A percentile compares a stretch with the other conserved stretches of the same genome.
Conservation (phyloP, 2,329 filamentous ascomycete genomes). For the Arthrobotrys entomopaga region DNA sequence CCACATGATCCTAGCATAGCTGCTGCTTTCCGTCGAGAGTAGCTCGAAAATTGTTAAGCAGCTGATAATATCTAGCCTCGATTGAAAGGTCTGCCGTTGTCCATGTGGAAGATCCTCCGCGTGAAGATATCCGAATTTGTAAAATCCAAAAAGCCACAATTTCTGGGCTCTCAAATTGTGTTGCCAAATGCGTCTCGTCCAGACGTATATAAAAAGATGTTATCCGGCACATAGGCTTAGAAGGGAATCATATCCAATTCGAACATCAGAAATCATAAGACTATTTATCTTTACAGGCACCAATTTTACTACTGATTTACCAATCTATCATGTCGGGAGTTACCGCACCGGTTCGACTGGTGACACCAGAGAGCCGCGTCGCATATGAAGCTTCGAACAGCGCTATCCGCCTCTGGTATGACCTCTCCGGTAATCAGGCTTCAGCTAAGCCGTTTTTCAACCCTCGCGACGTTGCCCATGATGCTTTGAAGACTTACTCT, state of each 20-base stretch:
- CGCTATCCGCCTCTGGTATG: conserved; percentile 14
- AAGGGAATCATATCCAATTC: conserved; percentile 8
- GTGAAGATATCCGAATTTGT: neutral
- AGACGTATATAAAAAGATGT: conserved; percentile 9
- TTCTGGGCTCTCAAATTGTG: neutral
- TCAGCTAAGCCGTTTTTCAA: conserved; percentile 15
- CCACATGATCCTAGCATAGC: conserved; percentile 18
- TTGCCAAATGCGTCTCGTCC: conserved; percentile 1
- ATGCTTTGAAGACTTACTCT: conserved; percentile 19
- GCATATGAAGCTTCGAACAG: conserved; percentile 11
- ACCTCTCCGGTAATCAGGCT: conserved; percentile 11
- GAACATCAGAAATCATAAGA: neutral
- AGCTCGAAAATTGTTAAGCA: conserved; percentile 4
- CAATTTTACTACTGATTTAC: neutral
- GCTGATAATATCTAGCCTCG: conserved; percentile 8
- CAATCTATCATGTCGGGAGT: conserved; percentile 11
- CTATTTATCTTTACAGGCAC: neutral
- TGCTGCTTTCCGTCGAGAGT: conserved; percentile 8
- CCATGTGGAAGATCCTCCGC: neutral
- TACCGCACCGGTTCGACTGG: conserved; percentile 14
- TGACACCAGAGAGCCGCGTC: conserved; percentile 17
- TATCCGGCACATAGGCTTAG: conserved; percentile 1
- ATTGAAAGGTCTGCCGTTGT: neutral
- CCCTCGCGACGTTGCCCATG: conserved; percentile 12
- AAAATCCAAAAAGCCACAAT: neutral